phyloP scores from a whole-genome alignment of 2,329 filamentous ascomycete genomes.

The Lachnellula subtilissima region DNA sequence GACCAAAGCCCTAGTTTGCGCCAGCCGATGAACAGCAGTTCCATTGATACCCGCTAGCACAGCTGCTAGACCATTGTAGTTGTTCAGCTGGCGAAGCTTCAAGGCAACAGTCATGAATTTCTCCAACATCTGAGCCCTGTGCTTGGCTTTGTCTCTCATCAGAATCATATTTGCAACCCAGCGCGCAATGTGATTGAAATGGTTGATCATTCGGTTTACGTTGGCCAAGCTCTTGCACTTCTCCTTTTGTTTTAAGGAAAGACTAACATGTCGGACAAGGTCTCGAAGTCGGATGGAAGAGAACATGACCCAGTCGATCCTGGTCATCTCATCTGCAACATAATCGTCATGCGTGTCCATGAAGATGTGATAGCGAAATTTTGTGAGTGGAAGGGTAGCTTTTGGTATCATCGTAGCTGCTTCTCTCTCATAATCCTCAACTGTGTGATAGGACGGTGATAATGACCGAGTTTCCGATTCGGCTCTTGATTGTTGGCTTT shows the following conservation, averaged over 20 bases:
- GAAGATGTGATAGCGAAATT: constrained; percentile 82
- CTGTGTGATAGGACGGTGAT: constrained; percentile 50
- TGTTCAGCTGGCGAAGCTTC: constrained; percentile 85
- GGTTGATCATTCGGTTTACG: constrained; percentile 89
- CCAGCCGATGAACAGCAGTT: constrained; percentile 76
- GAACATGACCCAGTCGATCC: constrained; percentile 98
- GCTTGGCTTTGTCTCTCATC: constrained; percentile 91
- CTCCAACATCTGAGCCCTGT: constrained; percentile 83
- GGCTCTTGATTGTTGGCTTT: constrained; percentile 21
- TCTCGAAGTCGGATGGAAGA: constrained; percentile 90
- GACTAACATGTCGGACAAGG: constrained; percentile 82
- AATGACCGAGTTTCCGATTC: constrained; percentile 21
- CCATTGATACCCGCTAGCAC: constrained; percentile 90
- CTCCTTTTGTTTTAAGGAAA: constrained; percentile 66
- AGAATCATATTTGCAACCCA: constrained; percentile 83
- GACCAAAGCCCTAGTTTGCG: constrained; percentile 73
- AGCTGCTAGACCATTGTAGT: constrained; percentile 95
- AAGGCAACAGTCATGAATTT: constrained; percentile 91
- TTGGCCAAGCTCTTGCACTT: constrained; percentile 74
- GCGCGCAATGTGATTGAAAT: constrained; percentile 81
- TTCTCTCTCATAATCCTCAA: constrained; percentile 77
- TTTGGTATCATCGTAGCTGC: constrained; percentile 68
- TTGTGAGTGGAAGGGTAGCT: constrained; percentile 66
- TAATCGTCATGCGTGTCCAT: constrained; percentile 83
- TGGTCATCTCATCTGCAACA: constrained; percentile 84